Percentiles rank a stretch among this genome's conserved stretches.
Evolutionary conservation across 2,329 filamentous ascomycete species (phyloP).

Genomic region (Fusarium verticillioides): DNA sequence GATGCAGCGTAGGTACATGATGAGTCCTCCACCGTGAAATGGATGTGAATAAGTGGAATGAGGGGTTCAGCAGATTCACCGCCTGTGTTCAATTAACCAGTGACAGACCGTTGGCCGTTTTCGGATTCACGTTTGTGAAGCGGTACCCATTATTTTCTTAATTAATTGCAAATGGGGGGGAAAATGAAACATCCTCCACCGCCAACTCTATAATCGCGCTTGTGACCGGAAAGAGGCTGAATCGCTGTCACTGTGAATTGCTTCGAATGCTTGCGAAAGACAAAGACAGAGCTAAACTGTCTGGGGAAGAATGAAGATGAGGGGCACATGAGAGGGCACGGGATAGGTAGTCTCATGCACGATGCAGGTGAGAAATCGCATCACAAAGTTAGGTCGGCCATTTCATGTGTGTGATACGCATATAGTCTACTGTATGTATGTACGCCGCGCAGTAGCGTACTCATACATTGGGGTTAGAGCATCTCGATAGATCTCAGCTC

Average conservation of each 20-base stretch:
- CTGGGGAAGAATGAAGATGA: constrained; percentile 11
- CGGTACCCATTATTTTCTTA: constrained; percentile 18
- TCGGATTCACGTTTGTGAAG: constrained; percentile 7
- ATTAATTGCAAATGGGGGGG: not conserved
- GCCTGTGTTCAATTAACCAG: constrained; percentile 13
- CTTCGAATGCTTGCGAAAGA: constrained; percentile 10
- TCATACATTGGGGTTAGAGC: not conserved
- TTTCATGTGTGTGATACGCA: constrained; percentile 32
- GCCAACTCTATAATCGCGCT: constrained; percentile 2
- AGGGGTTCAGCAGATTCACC: constrained; percentile 31
- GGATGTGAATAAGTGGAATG: constrained; percentile 23
- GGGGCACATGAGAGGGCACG: constrained; percentile 3
- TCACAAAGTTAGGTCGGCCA: constrained; percentile 16
- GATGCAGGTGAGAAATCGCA: constrained; percentile 33
- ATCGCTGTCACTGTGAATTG: constrained; percentile 7
- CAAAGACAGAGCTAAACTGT: not conserved
- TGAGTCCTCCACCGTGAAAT: constrained; percentile 12
- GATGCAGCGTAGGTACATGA: not conserved
- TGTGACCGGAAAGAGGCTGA: constrained; percentile 8
- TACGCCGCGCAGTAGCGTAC: constrained; percentile 27
- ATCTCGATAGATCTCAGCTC: constrained; percentile 33
- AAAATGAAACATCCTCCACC: constrained; percentile 21
- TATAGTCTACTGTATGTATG: not conserved
- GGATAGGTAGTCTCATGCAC: constrained; percentile 30
- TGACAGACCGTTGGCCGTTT: constrained; percentile 6